Base-by-base conservation (phyloP, 495 filamentous ascomycete genomes). In the Pyronema omphalodes region DNA sequence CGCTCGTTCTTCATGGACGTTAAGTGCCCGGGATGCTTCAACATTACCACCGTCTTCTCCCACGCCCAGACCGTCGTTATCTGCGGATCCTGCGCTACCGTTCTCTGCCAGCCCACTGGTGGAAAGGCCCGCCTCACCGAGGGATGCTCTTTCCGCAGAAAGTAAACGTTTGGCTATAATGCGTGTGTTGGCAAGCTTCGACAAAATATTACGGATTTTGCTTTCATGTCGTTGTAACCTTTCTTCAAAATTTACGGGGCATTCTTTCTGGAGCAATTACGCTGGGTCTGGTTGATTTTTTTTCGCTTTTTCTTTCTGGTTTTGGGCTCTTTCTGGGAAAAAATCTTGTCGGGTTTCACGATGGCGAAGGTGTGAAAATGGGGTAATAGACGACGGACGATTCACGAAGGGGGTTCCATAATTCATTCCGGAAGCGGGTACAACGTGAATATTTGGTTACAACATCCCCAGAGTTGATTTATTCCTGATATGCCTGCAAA, bases 1-100 rank as follows among this genome's bases (percentile, higher is more conserved):
- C 84, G 89, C 66, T 94, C 87, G 65, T 96, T 94, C 83, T 96
- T 96, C 82, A 96, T 96, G 89, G 89, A 96, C 68, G 88, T 96
- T 74, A 96, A 94, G 80, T 96, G 89, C 82, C 89, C 88, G 70
- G 89, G 89, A 68, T 96, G 89, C 84, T 96, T 96, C 84, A 93
- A 86, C 66, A 96, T 96, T 81, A 96, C 89, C 70, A 94, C 88
- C 71, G 89, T 96, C 72, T 96, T 94, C 84, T 94, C 88, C 54
- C 89, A 96, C 79, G 89, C 89, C 70, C 88, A 96, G 77, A 96
- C 88, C 68, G 88, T 96, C 71, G 88, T 96, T 71, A 88, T 94
- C 77, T 96, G 88, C 79, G 84, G 84, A 66, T 88, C 88, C 58
- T 94, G 88, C 83, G 88, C 86, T 57, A 91, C 86, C 62, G 84